Conservation (phyloP, 305 asterid genomes). For the Fraxinus paxiana region DNA sequence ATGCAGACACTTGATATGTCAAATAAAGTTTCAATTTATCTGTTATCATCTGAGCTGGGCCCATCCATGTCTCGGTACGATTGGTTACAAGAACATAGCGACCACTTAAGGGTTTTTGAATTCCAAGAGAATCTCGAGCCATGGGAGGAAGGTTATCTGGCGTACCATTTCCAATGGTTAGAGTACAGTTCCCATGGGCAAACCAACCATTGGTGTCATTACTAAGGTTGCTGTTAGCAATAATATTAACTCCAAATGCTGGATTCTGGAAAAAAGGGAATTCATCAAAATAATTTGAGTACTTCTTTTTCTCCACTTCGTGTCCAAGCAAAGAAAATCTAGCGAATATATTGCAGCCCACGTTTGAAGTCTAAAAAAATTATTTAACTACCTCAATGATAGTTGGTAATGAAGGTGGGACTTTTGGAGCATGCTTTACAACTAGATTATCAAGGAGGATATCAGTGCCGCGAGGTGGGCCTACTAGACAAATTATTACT, state of each 20-base stretch:
- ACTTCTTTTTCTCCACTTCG: neutral
- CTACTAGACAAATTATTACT: conserved; percentile 64
- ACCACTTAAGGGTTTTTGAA: conserved; percentile 61
- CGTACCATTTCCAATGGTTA: conserved; percentile 54
- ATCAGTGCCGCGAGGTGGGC: conserved; percentile 80
- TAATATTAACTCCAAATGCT: conserved; percentile 57
- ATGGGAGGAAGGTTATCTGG: conserved; percentile 73
- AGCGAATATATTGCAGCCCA: conserved; percentile 1
- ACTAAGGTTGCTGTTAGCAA: conserved; percentile 57
- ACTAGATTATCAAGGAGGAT: conserved; percentile 71
- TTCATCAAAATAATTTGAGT: conserved; percentile 7
- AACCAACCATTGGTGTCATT: conserved; percentile 67
- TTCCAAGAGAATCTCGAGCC: conserved; percentile 70
- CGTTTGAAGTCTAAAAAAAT: conserved; percentile 9
- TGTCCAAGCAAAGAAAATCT: neutral
- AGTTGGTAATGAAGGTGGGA: conserved; percentile 60
- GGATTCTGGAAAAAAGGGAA: conserved; percentile 39
- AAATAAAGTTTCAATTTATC: conserved; percentile 55
- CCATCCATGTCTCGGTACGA: conserved; percentile 80
- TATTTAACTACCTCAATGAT: conserved; percentile 45
- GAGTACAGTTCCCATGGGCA: conserved; percentile 71
- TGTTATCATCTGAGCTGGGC: conserved; percentile 82
- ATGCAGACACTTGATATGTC: conserved; percentile 82
- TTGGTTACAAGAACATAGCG: conserved; percentile 52
- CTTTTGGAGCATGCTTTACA: conserved; percentile 58